Base-by-base conservation (phyloP, 148 eudicot genomes). In the Rhododendron vialii region DNA sequence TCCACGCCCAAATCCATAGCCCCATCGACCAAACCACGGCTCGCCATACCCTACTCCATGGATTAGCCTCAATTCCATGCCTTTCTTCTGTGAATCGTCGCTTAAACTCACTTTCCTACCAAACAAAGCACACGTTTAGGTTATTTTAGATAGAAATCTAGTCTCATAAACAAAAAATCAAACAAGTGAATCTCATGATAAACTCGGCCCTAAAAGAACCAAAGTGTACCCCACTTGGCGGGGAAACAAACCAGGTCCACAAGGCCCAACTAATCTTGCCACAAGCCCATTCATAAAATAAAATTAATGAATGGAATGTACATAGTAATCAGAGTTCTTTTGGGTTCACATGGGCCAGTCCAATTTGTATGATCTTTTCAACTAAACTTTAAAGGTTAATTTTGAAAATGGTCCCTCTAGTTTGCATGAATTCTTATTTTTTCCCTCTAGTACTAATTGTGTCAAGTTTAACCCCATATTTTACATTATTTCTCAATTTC, bases 11-110 rank as follows among this genome's bases (percentile, higher is more conserved):
- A 95, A 98, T 79, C 82, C 87, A 83, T 98, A 98, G 78, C 95
- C 98, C 98, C 98, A 98, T 28, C 92, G 93, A 12, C 90, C 90
- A 71, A 98, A 98, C 99, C 99, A 98, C 18, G 98, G 91, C 77
- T 93, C 90, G 1, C 95, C 95, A 28, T 95, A 94, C 50, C 96
- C 96, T 71, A 94, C 82, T 50, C 96, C 95, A 83, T 98, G 97
- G 35, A 94, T 90, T 69, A 98, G 85, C 91, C 99, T 93, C 85
- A 98, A 88, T 22, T 94, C 98, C 99, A 98, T 94, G 87, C 93
- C 90, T 87, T 90, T 95, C 94, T 94, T 95, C 85, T 88, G 91
- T 11, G 96, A 89, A 69, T 81, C 83, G 79, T 98, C 99, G 15
- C 85, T 89, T 80, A 98, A 80, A 83, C 99, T 98, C 90, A 94